Evolutionary conservation across 163 green algal species (phyloP).

Genomic region (Chlorella variabilis): DNA sequence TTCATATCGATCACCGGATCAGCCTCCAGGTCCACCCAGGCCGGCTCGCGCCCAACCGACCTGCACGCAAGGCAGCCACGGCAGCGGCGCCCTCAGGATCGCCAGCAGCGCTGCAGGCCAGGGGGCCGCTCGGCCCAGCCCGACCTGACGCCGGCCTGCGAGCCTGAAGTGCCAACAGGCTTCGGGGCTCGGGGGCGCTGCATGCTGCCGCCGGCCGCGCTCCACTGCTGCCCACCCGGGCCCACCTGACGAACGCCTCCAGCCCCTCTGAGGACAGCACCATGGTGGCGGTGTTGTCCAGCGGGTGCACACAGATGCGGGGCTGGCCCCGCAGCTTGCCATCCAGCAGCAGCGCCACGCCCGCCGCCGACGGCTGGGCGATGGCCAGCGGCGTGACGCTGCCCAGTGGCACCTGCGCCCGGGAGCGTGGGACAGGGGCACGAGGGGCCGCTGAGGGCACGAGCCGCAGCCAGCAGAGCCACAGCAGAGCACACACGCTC

Average conservation of each 20-base stretch:
- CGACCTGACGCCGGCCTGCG: too few species aligned
- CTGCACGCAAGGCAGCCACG: constrained; percentile 37
- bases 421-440: too few species aligned
- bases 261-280: constrained; percentile 51
- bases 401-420: constrained; percentile 51
- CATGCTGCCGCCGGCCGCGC: too few species aligned
- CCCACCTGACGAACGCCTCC: constrained; percentile 60
- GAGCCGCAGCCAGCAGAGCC: too few species aligned
- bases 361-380: constrained; percentile 38
- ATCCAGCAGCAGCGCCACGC: constrained; percentile 62
- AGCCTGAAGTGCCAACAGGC: too few species aligned
- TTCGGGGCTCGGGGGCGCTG: too few species aligned
- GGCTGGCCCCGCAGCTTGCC: constrained; percentile 22
- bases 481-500: too few species aligned
- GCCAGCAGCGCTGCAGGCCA: too few species aligned
- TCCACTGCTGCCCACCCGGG: too few species aligned
- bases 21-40: constrained; percentile 67
- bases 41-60: constrained; percentile 44
- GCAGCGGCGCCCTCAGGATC: not conserved
- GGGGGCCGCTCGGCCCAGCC: too few species aligned
- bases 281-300: constrained; percentile 61
- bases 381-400: constrained; percentile 62
- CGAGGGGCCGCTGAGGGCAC: too few species aligned
- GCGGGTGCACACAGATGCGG: constrained; percentile 61
- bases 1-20: constrained; percentile 70